Conservation (phyloP, 768 basidiomycete species). For the Gloeophyllum trabeum region DNA sequence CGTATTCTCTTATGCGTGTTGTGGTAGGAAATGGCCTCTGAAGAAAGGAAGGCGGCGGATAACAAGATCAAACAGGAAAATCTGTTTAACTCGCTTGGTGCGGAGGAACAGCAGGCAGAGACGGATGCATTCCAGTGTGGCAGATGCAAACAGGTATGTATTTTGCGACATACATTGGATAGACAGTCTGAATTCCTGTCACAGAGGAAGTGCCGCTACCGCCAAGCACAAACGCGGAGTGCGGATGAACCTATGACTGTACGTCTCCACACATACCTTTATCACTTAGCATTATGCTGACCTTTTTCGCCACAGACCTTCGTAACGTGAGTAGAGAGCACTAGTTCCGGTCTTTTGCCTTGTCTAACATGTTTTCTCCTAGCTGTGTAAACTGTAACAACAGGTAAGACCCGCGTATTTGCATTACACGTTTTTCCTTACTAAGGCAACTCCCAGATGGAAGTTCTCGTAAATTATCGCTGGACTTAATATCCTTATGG, state of each 20-base stretch:
- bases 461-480: slow-evolving; percentile 47
- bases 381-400: slow-evolving; percentile 64
- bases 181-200: slow-evolving; percentile 1
- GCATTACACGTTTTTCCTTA: background rate
- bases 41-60: slow-evolving; percentile 79
- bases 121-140: slow-evolving; percentile 97
- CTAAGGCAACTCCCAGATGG: slow-evolving; percentile 28
- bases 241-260: slow-evolving; percentile 99
- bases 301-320: slow-evolving; percentile 47
- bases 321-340: slow-evolving; percentile 46
- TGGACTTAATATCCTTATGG: no score
- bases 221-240: slow-evolving; percentile 93
- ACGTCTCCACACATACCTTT: slow-evolving; percentile 17
- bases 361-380: slow-evolving; percentile 2
- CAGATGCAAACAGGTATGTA: slow-evolving; percentile 76
- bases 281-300: slow-evolving; percentile 5
- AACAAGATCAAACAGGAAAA: slow-evolving; percentile 77
- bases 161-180: background rate
- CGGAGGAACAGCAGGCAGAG: slow-evolving; percentile 84
- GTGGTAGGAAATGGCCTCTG: slow-evolving; percentile 82
- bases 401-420: slow-evolving; percentile 20
- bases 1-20: background rate
- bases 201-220: slow-evolving; percentile 80
- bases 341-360: background rate
- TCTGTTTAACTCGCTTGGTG: slow-evolving; percentile 83